A percentile compares a stretch with the other conserved stretches of the same genome.
These are phyloP conservation scores for Cercospora sp. DNA, from an alignment of 2,329 filamentous ascomycete species.

Conservation along the genomic window DNA sequence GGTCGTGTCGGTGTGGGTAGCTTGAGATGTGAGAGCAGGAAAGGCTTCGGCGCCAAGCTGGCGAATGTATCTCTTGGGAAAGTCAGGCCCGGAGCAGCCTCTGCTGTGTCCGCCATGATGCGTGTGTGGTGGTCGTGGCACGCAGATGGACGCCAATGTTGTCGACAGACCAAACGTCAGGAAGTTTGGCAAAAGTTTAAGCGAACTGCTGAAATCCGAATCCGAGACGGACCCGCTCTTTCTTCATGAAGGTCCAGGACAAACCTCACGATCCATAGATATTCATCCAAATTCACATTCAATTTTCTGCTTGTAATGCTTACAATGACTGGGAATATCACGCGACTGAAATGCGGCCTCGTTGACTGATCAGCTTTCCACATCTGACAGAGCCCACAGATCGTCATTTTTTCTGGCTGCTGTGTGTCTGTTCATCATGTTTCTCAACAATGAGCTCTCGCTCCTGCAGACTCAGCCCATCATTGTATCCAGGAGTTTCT, in stretches of 20 bases:
- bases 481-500: background rate
- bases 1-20: slow-evolving; percentile 67
- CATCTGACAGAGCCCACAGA: background rate
- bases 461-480: background rate
- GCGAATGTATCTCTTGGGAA: slow-evolving; percentile 73
- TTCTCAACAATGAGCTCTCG: background rate
- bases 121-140: background rate
- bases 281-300: background rate
- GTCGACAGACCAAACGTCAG: background rate
- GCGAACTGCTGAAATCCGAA: background rate
- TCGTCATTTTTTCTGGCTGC: background rate
- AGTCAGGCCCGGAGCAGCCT: slow-evolving; percentile 41
- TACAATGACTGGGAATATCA: background rate
- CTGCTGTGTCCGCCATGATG: slow-evolving; percentile 2
- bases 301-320: background rate
- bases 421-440: background rate
- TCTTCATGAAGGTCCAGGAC: background rate
- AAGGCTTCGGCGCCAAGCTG: slow-evolving; percentile 84
- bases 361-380: background rate
- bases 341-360: background rate
- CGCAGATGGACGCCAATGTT: background rate
- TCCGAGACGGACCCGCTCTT: background rate
- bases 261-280: background rate
- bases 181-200: background rate
- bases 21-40: slow-evolving; percentile 84